phyloP scores from a whole-genome alignment of 768 basidiomycete genomes.

The Lactarius pseudohatsudake region DNA sequence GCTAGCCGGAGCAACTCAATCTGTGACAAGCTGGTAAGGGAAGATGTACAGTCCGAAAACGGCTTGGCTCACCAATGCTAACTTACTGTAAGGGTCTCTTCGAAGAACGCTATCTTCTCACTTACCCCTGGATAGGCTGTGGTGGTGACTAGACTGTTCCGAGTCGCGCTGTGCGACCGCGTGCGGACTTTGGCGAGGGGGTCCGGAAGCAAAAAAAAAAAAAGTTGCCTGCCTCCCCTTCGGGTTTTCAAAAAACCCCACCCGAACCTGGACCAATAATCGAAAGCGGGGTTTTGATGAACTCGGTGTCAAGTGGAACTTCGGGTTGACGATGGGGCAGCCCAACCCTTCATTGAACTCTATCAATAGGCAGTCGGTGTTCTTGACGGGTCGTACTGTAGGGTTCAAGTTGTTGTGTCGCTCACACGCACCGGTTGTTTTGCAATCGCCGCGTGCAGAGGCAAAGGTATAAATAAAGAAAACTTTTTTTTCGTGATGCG shows the following conservation, averaged over 20 bases:
- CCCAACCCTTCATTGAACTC: background rate
- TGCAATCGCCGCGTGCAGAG: background rate
- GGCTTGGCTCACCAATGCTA: background rate
- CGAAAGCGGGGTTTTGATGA: background rate
- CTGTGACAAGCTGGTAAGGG: background rate
- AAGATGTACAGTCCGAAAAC: background rate
- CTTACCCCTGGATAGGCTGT: background rate
- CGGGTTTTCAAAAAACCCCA: slow-evolving; percentile 4
- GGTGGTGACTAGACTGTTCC: background rate
- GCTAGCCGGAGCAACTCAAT: background rate
- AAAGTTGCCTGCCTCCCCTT: slow-evolving; percentile 2
- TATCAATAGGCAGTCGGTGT: no score
- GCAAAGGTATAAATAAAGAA: background rate
- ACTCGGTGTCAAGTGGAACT: background rate
- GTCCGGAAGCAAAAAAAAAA: slow-evolving; percentile 15
- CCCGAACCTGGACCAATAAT: background rate
- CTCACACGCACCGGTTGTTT: background rate
- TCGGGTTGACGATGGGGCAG: background rate
- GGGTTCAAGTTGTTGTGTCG: background rate
- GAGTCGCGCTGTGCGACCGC: background rate
- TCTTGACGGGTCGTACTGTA: no score
- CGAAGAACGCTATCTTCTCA: slow-evolving; percentile 1
- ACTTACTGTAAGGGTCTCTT: background rate
- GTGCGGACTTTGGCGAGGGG: slow-evolving; percentile 11
- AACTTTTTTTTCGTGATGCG: background rate